These are phyloP conservation scores for Penicillium sp. DNA, from an alignment of 2,329 filamentous ascomycete genomes.

Conservation along the genomic window DNA sequence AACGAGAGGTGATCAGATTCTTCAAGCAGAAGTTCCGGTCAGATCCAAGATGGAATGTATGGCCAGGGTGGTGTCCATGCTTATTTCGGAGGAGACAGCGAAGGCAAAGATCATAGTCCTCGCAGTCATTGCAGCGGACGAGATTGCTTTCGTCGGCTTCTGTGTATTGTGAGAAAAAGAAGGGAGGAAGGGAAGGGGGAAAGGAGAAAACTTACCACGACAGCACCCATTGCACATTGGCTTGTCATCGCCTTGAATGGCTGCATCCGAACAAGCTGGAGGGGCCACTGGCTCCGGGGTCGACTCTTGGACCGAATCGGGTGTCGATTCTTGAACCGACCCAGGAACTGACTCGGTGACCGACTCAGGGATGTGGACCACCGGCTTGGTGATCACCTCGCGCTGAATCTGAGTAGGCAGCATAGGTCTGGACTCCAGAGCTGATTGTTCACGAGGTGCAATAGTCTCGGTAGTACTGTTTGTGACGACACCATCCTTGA, in stretches of 20 bases:
- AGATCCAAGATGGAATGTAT: constrained; percentile 64
- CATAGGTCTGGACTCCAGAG: constrained; percentile 14
- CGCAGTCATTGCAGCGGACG: constrained; percentile 78
- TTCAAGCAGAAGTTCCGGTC: constrained; percentile 58
- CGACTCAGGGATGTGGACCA: constrained; percentile 11
- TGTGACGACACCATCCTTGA: constrained; percentile 73
- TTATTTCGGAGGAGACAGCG: constrained; percentile 70
- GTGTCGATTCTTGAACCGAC: constrained; percentile 1
- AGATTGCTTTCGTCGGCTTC: constrained; percentile 75
- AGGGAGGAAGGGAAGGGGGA: neutral
- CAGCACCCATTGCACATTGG: constrained; percentile 66
- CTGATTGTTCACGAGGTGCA: constrained; percentile 57
- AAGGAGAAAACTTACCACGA: constrained; percentile 46
- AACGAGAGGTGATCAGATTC: constrained; percentile 61
- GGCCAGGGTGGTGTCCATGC: constrained; percentile 88
- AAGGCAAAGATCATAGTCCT: constrained; percentile 90
- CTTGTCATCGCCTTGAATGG: constrained; percentile 20
- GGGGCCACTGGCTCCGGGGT: constrained; percentile 13
- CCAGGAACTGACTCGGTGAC: constrained; percentile 24
- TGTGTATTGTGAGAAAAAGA: constrained; percentile 28
- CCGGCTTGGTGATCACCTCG: constrained; percentile 16
- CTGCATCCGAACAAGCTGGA: constrained; percentile 17
- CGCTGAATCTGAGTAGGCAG: constrained; percentile 8
- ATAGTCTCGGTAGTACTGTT: constrained; percentile 84
- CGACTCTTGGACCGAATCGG: constrained; percentile 24